Conservation (phyloP, 1,284 basidiomycete genomes). For the Polyporus tsugae region DNA sequence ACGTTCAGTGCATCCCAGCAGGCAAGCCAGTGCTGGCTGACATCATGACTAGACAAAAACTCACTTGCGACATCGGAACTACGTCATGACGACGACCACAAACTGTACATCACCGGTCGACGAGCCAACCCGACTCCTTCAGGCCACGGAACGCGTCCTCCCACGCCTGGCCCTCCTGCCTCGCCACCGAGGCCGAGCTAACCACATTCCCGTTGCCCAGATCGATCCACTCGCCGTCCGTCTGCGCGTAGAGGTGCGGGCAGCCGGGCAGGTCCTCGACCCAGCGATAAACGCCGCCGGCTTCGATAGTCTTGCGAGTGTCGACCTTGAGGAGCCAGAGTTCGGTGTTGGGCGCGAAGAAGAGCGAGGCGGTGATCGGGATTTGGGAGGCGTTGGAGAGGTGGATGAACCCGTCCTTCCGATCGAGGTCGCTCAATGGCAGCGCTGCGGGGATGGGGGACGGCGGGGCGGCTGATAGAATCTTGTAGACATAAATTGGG, state of each 20-base stretch:
- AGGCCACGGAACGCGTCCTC: constrained; percentile 36
- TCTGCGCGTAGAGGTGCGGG: constrained; percentile 58
- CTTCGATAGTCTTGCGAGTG: constrained; percentile 51
- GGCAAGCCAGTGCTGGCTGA: background rate
- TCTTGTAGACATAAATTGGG: constrained; percentile 61
- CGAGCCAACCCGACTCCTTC: constrained; percentile 36
- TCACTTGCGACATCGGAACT: background rate
- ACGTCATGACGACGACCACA: background rate
- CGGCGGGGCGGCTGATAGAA: constrained; percentile 52
- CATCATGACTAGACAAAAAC: background rate
- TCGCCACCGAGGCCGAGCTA: constrained; percentile 35
- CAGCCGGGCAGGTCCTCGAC: constrained; percentile 29
- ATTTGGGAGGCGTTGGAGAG: constrained; percentile 67
- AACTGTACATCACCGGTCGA: constrained; percentile 28
- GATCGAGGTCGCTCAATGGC: constrained; percentile 51
- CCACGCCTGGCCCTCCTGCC: constrained; percentile 39
- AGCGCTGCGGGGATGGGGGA: constrained; percentile 42
- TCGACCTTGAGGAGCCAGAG: constrained; percentile 58
- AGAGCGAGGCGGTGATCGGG: constrained; percentile 58
- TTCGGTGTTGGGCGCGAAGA: constrained; percentile 53
- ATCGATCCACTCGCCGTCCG: constrained; percentile 29
- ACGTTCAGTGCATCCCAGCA: background rate
- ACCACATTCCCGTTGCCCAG: constrained; percentile 43
- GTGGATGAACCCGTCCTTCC: constrained; percentile 63
- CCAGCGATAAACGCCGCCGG: constrained; percentile 52